These are phyloP conservation scores for Nyssa sinensis DNA, from an alignment of 148 eudicot species.

Conservation along the genomic window DNA sequence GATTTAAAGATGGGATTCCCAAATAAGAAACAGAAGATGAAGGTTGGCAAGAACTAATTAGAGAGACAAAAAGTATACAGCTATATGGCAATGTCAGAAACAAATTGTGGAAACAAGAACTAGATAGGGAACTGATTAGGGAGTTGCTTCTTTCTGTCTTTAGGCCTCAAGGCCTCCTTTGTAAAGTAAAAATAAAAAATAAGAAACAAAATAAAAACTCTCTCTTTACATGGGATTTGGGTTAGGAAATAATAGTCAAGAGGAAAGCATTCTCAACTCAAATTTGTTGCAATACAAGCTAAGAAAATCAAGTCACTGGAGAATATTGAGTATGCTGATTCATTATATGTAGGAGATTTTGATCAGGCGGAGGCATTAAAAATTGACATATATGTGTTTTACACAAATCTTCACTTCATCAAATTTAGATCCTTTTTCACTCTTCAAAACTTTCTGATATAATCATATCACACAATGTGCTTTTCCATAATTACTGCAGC, in stretches of 20 bases:
- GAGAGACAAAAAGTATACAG: background rate
- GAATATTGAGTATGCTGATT: background rate
- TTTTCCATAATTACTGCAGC: background rate
- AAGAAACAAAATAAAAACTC: too few relatives aligned
- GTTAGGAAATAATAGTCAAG: background rate
- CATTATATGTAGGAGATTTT: too few relatives aligned
- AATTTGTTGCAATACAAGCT: background rate
- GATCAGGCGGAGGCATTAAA: too few relatives aligned
- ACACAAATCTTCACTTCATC: conserved; percentile 9
- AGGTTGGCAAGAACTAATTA: background rate
- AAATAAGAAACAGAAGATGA: background rate
- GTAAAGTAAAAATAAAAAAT: too few relatives aligned
- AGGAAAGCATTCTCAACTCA: background rate
- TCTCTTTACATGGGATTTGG: too few relatives aligned
- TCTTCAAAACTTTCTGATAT: background rate
- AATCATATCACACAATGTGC: background rate
- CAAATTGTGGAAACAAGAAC: too few relatives aligned
- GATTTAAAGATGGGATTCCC: background rate
- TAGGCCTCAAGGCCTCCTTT: too few relatives aligned
- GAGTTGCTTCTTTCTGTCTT: too few relatives aligned
- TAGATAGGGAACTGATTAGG: too few relatives aligned
- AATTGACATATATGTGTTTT: too few relatives aligned
- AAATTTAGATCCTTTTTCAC: background rate
- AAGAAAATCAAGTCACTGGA: background rate
- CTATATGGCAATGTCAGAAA: background rate